phyloP scores from a whole-genome alignment of 495 filamentous ascomycete species.

The Penicillium psychrofluorescens region DNA sequence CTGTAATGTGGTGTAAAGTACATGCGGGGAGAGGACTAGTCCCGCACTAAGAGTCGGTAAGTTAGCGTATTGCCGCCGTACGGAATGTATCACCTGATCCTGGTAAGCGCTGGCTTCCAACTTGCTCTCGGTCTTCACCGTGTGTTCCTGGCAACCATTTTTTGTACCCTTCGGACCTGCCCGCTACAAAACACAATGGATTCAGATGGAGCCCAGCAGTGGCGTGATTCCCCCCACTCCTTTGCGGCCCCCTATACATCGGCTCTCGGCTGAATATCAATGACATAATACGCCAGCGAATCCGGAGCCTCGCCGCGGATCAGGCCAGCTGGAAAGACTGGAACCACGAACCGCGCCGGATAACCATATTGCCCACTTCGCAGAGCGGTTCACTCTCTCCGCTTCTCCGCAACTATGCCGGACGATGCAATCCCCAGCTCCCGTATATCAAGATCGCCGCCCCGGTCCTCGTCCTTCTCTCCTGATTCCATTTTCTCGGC shows the following conservation, averaged over 20 bases:
- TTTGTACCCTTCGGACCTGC: no score
- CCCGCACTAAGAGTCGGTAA: no score
- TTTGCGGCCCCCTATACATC: slow-evolving; percentile 3
- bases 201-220: not conserved
- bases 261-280: slow-evolving; percentile 12
- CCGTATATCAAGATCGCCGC: slow-evolving; percentile 6
- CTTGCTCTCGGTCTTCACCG: no score
- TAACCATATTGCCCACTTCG: not conserved
- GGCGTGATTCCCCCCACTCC: slow-evolving; percentile 9
- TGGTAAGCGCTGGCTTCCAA: no score
- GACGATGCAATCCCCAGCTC: slow-evolving; percentile 2
- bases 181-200: no score
- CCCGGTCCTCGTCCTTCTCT: slow-evolving; percentile 3
- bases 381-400: not conserved
- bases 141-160: no score
- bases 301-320: slow-evolving; percentile 3
- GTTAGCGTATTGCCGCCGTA: no score
- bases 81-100: no score
- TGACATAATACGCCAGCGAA: slow-evolving; percentile 15
- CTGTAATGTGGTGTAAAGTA: not conserved
- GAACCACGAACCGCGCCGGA: slow-evolving; percentile 5
- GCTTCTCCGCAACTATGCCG: slow-evolving; percentile 6
- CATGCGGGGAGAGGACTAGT: slow-evolving; percentile 8
- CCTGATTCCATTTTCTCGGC: slow-evolving; percentile 6
- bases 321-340: not conserved